Base-by-base conservation (phyloP, 305 asterid species). In the Euphrasia arctica region DNA sequence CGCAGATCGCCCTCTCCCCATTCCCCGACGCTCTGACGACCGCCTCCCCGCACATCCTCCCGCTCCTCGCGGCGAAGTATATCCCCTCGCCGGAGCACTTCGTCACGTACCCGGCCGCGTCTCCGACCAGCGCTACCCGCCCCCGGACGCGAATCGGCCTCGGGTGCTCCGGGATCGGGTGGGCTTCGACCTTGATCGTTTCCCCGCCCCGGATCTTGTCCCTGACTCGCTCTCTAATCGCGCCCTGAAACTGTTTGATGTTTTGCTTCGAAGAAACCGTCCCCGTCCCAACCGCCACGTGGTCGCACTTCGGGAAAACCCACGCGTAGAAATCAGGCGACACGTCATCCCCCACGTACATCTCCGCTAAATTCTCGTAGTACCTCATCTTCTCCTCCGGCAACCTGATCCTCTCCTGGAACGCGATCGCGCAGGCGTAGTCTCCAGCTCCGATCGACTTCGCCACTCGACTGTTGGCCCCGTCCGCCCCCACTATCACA, bases 241-340 rank as follows among this genome's bases (percentile, higher is more conserved):
- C 89, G 41, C 56, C 29, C 49, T 89, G 97, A 39, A 87, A 69
- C 61, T 58, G 54, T 70, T 85, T 91, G 69, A 89, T 81, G 74
- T 80, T 43, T 62, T 74, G 76, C 59, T 75, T 86, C 0, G 84
- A 77, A 62, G 74, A 68, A 5, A 77, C 78, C 0, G 91, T 85
- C 14, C 96, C 96, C 0, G 96, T 88, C 34, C 95, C 95, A 1
- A 88, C 96, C 0, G 94, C 96, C 36, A 88, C 96, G 74, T 88
- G 96, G 71, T 88, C 96, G 65, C 91, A 83, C 62, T 88, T 88
- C 0, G 96, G 96, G 60, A 88, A 85, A 54, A 88, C 96, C 96
- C 96, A 88, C 0, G 74, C 96, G 72, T 88, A 88, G 79, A 88
- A 86, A 60, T 88, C 95, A 0, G 96, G 96, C 0, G 95, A 85